These are phyloP conservation scores for Akanthomyces muscarius DNA, from an alignment of 2,329 filamentous ascomycete species.

Conservation along the genomic window DNA sequence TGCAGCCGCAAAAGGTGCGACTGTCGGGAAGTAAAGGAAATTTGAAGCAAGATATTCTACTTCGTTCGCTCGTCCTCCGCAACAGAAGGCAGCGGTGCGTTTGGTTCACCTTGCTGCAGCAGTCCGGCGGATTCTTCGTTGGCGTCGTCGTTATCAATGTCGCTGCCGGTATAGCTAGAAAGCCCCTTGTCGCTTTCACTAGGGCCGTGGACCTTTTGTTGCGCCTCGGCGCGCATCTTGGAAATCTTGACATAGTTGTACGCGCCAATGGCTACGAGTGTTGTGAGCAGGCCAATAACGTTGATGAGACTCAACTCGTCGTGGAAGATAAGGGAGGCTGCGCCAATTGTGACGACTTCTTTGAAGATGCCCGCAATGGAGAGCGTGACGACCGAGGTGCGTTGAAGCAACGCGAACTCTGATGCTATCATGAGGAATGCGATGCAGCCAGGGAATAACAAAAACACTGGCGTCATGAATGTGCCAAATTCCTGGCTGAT, in stretches of 20 bases:
- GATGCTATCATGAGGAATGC: conserved; percentile 96
- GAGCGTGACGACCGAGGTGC: conserved; percentile 91
- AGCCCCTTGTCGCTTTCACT: conserved; percentile 33
- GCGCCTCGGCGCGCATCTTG: conserved; percentile 79
- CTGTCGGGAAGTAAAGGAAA: not conserved
- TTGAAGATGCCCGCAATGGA: conserved; percentile 99
- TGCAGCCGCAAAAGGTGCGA: not conserved
- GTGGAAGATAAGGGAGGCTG: conserved; percentile 82
- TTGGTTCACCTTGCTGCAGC: conserved; percentile 31
- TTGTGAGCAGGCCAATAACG: conserved; percentile 79
- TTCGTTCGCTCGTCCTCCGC: conserved; percentile 2
- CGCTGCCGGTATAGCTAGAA: conserved; percentile 37
- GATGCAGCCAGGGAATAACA: conserved; percentile 85
- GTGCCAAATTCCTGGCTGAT: conserved; percentile 66
- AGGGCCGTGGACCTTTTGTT: conserved; percentile 42
- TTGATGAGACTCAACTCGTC: conserved; percentile 87
- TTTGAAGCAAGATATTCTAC: not conserved
- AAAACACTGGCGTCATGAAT: conserved; percentile 62
- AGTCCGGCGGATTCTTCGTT: conserved; percentile 45
- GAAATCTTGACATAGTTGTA: conserved; percentile 96
- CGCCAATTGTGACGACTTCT: conserved; percentile 92
- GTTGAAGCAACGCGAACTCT: conserved; percentile 91
- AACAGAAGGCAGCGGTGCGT: not conserved
- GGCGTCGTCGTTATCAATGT: conserved; percentile 39
- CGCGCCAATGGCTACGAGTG: conserved; percentile 76